Percentiles rank a stretch among this genome's conserved stretches.
Conservation (phyloP, 2,329 filamentous ascomycete genomes). For the Hymenoscyphus repandus region DNA sequence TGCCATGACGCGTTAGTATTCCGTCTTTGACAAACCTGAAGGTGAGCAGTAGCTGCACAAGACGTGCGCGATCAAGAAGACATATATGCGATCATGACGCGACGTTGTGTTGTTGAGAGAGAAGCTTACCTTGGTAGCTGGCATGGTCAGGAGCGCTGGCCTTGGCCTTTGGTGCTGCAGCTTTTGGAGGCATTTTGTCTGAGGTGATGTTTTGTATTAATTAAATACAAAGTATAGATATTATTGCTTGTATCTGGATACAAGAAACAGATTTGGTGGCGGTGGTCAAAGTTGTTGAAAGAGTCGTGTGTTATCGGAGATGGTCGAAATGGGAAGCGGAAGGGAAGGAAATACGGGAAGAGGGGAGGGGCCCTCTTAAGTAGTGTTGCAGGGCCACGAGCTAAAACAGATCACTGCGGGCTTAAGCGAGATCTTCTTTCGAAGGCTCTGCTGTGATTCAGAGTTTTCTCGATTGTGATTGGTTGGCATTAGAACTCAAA, state of each 20-base stretch:
- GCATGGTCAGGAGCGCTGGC: slow-evolving; percentile 50
- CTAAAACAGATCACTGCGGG: not conserved
- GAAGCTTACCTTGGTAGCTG: slow-evolving; percentile 58
- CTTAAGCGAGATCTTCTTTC: slow-evolving; percentile 4
- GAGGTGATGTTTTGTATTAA: slow-evolving; percentile 11
- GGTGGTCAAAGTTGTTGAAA: slow-evolving; percentile 2
- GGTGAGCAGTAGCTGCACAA: slow-evolving; percentile 44
- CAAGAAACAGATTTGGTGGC: not conserved
- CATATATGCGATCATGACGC: slow-evolving; percentile 34
- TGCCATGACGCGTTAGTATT: slow-evolving; percentile 23
- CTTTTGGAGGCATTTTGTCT: slow-evolving; percentile 60
- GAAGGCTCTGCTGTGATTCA: not conserved
- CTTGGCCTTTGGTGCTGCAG: slow-evolving; percentile 55
- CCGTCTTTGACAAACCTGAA: slow-evolving; percentile 10
- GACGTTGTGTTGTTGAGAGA: slow-evolving; percentile 37
- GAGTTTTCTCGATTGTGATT: not conserved
- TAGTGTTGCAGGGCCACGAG: not conserved
- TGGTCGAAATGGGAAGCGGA: slow-evolving; percentile 6
- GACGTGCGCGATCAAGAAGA: slow-evolving; percentile 44
- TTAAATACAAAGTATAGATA: not conserved
- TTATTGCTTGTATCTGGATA: not conserved
- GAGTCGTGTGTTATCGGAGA: slow-evolving; percentile 6
- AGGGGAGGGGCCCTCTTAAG: not conserved
- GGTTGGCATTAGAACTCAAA: not conserved
- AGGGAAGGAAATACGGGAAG: not conserved